A percentile compares a stretch with the other conserved stretches of the same genome.
Conservation (phyloP, 192 early-diverging fungal species). For the Entomortierella parvispora region DNA sequence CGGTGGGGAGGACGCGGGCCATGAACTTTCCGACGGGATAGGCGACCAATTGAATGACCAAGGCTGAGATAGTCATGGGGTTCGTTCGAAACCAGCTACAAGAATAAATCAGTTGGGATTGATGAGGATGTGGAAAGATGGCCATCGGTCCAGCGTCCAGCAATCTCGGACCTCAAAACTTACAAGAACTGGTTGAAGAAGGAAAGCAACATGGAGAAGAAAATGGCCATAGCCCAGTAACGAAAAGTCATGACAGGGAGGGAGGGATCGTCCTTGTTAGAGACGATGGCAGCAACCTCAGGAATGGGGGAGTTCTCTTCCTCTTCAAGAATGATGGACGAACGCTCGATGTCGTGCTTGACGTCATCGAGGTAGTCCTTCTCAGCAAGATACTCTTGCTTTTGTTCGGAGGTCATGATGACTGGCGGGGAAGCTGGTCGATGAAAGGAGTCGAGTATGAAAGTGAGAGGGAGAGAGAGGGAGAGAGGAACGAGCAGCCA, state of each 20-base stretch:
- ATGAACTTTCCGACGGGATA: conserved; percentile 41
- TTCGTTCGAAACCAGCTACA: conserved; percentile 45
- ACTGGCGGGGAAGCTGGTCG: neutral
- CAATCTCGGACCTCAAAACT: neutral
- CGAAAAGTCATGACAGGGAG: conserved; percentile 60
- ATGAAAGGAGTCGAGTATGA: neutral
- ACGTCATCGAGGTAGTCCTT: conserved; percentile 15
- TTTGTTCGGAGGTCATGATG: conserved; percentile 15
- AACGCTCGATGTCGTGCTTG: conserved; percentile 23
- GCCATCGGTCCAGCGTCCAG: neutral
- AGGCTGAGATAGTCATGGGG: conserved; percentile 19
- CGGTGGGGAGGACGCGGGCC: conserved; percentile 65
- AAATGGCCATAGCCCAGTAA: conserved; percentile 59
- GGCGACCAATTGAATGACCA: conserved; percentile 49
- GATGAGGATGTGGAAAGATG: too few species aligned
- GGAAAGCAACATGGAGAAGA: conserved; percentile 31
- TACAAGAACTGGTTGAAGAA: conserved; percentile 49
- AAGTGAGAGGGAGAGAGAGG: neutral
- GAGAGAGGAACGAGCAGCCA: neutral
- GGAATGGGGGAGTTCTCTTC: conserved; percentile 51
- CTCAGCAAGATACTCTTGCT: conserved; percentile 18
- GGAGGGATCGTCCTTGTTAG: conserved; percentile 52
- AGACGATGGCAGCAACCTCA: conserved; percentile 47
- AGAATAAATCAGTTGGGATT: neutral
- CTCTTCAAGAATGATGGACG: conserved; percentile 27